These are phyloP conservation scores for Candida yuanshanica DNA, from an alignment of 805 yeast genomes.

Conservation along the genomic window DNA sequence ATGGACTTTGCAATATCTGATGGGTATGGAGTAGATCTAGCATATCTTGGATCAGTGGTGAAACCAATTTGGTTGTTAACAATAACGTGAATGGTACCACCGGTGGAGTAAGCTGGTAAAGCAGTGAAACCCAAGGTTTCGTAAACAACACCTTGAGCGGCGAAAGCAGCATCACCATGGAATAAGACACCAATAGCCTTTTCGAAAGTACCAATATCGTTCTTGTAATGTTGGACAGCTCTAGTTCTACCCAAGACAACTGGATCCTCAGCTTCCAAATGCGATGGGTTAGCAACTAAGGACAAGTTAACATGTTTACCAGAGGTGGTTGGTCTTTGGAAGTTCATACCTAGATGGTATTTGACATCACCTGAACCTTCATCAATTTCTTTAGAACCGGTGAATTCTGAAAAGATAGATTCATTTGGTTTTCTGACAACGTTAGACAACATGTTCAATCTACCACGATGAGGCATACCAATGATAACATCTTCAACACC, in stretches of 20 bases:
- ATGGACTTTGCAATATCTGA: conserved; percentile 95
- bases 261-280: conserved; percentile 98
- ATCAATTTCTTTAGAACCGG: conserved; percentile 84
- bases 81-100: conserved; percentile 96
- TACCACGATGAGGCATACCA: conserved; percentile 99
- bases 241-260: conserved; percentile 97
- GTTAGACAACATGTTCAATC: conserved; percentile 94
- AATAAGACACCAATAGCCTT: conserved; percentile 89
- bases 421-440: conserved; percentile 98
- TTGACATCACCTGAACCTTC: conserved; percentile 99
- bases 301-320: conserved; percentile 95
- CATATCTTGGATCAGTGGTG: conserved; percentile 97
- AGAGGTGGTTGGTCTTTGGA: conserved; percentile 96
- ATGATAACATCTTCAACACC: conserved; percentile 96
- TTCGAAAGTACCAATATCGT: conserved; percentile 73
- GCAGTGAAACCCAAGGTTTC: conserved; percentile 95
- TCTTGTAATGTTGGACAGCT: conserved; percentile 88
- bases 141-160: conserved; percentile 98
- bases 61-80: conserved; percentile 99
- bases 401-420: conserved; percentile 93
- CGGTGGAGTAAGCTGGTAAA: conserved; percentile 93
- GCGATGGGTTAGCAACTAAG: conserved; percentile 97
- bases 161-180: conserved; percentile 99
- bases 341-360: conserved; percentile 99
- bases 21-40: conserved; percentile 97